Conservation (phyloP, 2,329 filamentous ascomycete species). For the Talaromyces sp. region DNA sequence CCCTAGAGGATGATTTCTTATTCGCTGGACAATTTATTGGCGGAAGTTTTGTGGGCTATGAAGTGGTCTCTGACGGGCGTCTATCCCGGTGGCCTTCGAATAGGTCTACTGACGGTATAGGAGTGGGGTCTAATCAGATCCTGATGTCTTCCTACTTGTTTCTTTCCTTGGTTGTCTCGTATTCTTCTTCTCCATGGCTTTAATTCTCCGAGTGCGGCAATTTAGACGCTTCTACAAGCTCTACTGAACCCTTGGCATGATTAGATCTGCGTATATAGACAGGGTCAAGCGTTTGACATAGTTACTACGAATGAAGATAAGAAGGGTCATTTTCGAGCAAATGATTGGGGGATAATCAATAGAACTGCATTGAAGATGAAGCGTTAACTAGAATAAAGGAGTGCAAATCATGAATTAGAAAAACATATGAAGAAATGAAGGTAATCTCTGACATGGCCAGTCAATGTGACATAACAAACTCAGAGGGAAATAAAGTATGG, state of each 20-base stretch:
- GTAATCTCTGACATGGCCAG: not conserved
- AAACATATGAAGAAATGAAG: conserved; percentile 7
- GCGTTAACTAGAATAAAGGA: not conserved
- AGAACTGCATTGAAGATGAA: not conserved
- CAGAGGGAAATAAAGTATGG: conserved; percentile 3
- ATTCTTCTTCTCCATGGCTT: not conserved
- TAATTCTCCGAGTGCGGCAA: not conserved
- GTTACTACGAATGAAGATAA: not conserved
- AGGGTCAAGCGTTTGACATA: not conserved
- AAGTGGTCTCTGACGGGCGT: not conserved
- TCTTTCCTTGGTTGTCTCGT: not conserved
- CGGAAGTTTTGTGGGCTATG: not conserved
- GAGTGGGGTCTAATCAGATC: conserved; percentile 5
- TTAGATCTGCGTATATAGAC: not conserved
- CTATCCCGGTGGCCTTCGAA: not conserved
- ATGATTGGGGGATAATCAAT: not conserved
- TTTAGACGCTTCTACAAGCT: not conserved
- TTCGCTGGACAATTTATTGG: not conserved
- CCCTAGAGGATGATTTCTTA: not conserved
- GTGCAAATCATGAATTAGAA: conserved; percentile 2
- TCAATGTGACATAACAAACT: conserved; percentile 1
- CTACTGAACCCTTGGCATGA: not conserved
- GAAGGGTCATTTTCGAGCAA: not conserved
- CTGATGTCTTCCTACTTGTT: not conserved
- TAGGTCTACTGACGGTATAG: not conserved